Conservation (phyloP, 2,329 filamentous ascomycete species). For the Coniella vitis region DNA sequence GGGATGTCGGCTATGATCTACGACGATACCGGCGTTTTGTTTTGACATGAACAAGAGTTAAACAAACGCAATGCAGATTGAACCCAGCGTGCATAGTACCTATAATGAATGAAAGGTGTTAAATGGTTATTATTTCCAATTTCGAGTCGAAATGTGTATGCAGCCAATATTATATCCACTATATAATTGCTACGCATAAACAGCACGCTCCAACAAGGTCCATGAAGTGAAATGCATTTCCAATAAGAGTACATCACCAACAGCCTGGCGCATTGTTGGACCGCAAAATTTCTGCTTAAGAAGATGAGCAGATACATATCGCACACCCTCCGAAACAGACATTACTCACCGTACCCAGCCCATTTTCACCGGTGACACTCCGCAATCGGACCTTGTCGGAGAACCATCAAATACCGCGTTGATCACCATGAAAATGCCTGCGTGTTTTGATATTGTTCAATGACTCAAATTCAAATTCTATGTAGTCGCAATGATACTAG, state of each 20-base stretch:
- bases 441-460: neutral
- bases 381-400: neutral
- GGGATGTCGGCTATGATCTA: neutral
- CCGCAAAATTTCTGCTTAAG: too few species aligned
- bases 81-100: slow-evolving; percentile 6
- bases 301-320: too few species aligned
- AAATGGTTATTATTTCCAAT: neutral
- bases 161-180: too few species aligned
- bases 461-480: neutral
- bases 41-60: neutral
- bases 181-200: too few species aligned
- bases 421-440: neutral
- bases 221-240: too few species aligned
- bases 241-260: too few species aligned
- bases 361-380: neutral
- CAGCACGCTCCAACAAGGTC: too few species aligned
- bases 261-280: too few species aligned
- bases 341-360: too few species aligned
- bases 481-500: neutral
- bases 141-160: too few species aligned
- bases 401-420: neutral
- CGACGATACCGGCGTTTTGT: neutral
- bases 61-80: neutral
- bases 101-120: neutral
- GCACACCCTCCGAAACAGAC: too few species aligned